phyloP scores from a whole-genome alignment of 1,284 basidiomycete species.

The Ceratobasidium sp. region DNA sequence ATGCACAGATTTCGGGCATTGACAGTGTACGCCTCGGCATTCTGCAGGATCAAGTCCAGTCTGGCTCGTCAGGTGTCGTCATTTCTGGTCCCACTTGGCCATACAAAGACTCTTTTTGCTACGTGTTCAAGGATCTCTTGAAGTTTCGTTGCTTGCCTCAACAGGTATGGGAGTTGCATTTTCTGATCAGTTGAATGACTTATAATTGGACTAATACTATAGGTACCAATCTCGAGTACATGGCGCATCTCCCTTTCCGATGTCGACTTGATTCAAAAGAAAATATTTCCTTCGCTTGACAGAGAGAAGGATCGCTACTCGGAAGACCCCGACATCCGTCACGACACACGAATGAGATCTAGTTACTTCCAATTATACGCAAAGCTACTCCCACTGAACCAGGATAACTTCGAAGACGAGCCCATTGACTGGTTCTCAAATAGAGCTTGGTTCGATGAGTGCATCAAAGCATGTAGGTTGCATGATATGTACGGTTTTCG shows the following conservation, averaged over 20 bases:
- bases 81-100: background rate
- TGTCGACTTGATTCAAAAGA: background rate
- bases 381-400: background rate
- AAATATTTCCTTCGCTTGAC: background rate
- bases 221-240: background rate
- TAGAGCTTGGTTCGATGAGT: background rate
- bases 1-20: too few species aligned
- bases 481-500: too few species aligned
- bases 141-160: background rate
- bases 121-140: background rate
- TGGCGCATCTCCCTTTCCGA: background rate
- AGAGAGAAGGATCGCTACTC: background rate
- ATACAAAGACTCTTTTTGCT: background rate
- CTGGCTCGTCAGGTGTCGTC: background rate
- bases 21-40: background rate
- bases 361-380: background rate
- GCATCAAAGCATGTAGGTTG: too few species aligned
- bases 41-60: too few species aligned
- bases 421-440: background rate
- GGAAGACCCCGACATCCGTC: background rate
- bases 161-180: background rate
- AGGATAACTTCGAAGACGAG: background rate
- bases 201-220: background rate
- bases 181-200: background rate
- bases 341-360: background rate